phyloP scores from a whole-genome alignment of 2,329 filamentous ascomycete species.

The Coniosporium tulheliwenetii region DNA sequence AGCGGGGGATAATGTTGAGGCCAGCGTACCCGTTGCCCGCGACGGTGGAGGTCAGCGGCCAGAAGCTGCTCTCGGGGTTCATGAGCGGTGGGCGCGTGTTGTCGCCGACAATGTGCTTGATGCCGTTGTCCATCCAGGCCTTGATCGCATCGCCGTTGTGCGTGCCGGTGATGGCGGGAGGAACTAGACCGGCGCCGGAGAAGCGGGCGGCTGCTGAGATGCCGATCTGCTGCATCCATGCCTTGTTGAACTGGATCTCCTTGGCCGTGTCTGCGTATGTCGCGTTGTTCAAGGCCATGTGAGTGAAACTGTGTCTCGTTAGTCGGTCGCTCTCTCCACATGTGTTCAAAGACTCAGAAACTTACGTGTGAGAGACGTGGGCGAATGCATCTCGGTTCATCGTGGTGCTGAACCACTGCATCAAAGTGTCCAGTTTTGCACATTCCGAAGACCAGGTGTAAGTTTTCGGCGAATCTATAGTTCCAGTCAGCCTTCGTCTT shows the following conservation, averaged over 20 bases:
- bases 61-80: slow-evolving; percentile 36
- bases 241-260: slow-evolving; percentile 45
- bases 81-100: slow-evolving; percentile 41
- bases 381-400: slow-evolving; percentile 38
- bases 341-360: too few relatives aligned
- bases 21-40: slow-evolving; percentile 38
- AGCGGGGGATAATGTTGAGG: slow-evolving; percentile 41
- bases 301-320: too few relatives aligned
- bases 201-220: slow-evolving; percentile 31
- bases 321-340: too few relatives aligned
- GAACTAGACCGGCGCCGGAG: slow-evolving; percentile 40
- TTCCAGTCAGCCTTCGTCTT: too few relatives aligned
- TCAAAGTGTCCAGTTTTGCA: slow-evolving; percentile 32
- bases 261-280: slow-evolving; percentile 40
- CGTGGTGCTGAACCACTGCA: slow-evolving; percentile 37
- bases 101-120: slow-evolving; percentile 45
- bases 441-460: slow-evolving; percentile 37
- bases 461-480: slow-evolving; percentile 21
- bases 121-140: slow-evolving; percentile 45
- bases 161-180: slow-evolving; percentile 46
- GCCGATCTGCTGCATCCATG: slow-evolving; percentile 39
- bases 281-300: slow-evolving; percentile 42
- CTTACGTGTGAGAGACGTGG: slow-evolving; percentile 46
- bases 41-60: slow-evolving; percentile 38
- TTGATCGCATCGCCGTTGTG: slow-evolving; percentile 47